Percentiles rank a stretch among this genome's conserved stretches.
Evolutionary conservation across 805 yeast genomes (phyloP).

Genomic region (Suhomyces prunicola): DNA sequence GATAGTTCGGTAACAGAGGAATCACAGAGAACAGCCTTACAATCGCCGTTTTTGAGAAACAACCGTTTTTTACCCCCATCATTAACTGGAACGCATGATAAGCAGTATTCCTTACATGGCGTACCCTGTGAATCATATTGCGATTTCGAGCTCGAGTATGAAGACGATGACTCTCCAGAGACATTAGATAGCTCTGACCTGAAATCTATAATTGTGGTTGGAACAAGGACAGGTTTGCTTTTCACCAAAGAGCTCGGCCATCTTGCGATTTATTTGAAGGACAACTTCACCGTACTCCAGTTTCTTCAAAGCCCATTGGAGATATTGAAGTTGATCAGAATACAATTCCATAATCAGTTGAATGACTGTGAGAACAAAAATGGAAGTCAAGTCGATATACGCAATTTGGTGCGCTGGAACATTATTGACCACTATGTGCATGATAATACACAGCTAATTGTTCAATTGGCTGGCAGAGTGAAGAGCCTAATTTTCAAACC

Average conservation of each 20-base stretch:
- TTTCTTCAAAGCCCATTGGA: neutral
- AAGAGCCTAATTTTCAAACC: neutral
- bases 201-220: neutral
- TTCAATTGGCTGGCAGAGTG: neutral
- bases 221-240: neutral
- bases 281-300: neutral
- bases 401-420: conserved; percentile 15
- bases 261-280: neutral
- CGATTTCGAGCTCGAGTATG: neutral
- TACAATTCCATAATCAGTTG: neutral
- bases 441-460: neutral
- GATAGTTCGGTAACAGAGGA: neutral
- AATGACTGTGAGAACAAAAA: neutral
- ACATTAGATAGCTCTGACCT: neutral
- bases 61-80: neutral
- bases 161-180: neutral
- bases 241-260: neutral
- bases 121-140: neutral
- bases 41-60: neutral
- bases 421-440: conserved; percentile 9
- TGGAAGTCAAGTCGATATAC: neutral
- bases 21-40: neutral
- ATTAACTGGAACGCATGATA: neutral
- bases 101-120: neutral
- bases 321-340: neutral